Percentiles rank a stretch among this genome's conserved stretches.
phyloP scores from a whole-genome alignment of 1,284 basidiomycete species.

The Prillingera fragicola region DNA sequence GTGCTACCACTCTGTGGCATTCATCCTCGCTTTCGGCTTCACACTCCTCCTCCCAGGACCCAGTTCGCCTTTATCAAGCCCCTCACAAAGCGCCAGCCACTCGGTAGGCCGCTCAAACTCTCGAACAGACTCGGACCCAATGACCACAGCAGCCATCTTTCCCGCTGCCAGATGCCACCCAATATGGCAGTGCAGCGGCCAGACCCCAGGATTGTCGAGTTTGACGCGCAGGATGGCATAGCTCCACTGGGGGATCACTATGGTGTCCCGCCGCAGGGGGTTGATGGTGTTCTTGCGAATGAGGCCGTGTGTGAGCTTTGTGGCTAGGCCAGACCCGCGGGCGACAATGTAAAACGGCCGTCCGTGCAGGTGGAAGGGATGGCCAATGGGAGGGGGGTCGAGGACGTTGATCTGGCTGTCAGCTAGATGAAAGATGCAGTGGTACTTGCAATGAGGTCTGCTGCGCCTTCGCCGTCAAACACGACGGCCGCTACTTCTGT shows the following conservation, averaged over 20 bases:
- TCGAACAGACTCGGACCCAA: background rate
- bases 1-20: no score
- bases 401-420: constrained; percentile 37
- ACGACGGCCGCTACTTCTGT: no score
- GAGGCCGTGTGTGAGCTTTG: no score
- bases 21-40: background rate
- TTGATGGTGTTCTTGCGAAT: constrained; percentile 30
- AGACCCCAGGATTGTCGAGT: constrained; percentile 26
- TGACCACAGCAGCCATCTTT: constrained; percentile 10
- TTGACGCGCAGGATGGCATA: constrained; percentile 29
- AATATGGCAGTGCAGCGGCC: constrained; percentile 30
- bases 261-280: constrained; percentile 44
- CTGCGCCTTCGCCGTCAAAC: no score
- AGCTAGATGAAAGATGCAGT: background rate
- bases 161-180: constrained; percentile 25
- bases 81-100: constrained; percentile 5
- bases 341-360: constrained; percentile 34
- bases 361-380: constrained; percentile 44
- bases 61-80: background rate
- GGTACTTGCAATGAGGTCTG: background rate
- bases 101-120: background rate
- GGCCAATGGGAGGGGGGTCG: constrained; percentile 28
- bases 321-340: constrained; percentile 38
- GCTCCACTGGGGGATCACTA: constrained; percentile 26
- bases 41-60: constrained; percentile 1